Percentiles rank a stretch among this genome's conserved stretches.
phyloP scores from a whole-genome alignment of 2,329 filamentous ascomycete genomes.

The Colletotrichum karsti region DNA sequence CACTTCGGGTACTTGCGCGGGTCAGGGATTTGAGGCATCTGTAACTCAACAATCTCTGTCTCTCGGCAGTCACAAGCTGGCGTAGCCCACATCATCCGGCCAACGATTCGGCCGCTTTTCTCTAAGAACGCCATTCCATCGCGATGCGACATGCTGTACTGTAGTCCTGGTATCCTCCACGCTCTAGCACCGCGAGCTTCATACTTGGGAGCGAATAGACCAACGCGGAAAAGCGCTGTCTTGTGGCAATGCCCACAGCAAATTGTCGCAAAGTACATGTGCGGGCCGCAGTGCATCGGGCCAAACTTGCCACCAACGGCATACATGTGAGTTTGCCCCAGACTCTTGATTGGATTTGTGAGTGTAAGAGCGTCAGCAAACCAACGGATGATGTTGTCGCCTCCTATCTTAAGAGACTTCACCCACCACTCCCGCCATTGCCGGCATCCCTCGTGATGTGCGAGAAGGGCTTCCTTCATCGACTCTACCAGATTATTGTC shows the following conservation, averaged over 20 bases:
- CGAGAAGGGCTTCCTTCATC: no score
- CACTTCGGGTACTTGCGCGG: no score
- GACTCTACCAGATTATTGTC: no score
- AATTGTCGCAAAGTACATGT: background rate
- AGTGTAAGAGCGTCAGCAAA: no score
- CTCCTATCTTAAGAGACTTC: no score
- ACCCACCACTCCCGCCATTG: no score
- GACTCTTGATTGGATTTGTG: no score
- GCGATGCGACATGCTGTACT: background rate
- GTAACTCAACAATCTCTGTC: slow-evolving; percentile 30
- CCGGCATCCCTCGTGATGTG: no score
- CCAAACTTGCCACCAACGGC: no score
- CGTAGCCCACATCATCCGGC: slow-evolving; percentile 5
- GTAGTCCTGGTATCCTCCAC: background rate
- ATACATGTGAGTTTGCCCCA: no score
- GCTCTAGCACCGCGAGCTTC: background rate
- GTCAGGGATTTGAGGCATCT: slow-evolving; percentile 31
- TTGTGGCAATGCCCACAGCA: background rate
- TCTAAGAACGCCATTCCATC: background rate
- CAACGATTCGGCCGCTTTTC: background rate
- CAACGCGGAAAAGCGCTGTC: background rate
- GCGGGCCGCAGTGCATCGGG: background rate
- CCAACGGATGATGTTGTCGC: no score
- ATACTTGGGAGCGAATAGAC: background rate
- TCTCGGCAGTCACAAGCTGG: background rate